Conservation (phyloP, 2,329 filamentous ascomycete genomes). For the Colletotrichum sp. region DNA sequence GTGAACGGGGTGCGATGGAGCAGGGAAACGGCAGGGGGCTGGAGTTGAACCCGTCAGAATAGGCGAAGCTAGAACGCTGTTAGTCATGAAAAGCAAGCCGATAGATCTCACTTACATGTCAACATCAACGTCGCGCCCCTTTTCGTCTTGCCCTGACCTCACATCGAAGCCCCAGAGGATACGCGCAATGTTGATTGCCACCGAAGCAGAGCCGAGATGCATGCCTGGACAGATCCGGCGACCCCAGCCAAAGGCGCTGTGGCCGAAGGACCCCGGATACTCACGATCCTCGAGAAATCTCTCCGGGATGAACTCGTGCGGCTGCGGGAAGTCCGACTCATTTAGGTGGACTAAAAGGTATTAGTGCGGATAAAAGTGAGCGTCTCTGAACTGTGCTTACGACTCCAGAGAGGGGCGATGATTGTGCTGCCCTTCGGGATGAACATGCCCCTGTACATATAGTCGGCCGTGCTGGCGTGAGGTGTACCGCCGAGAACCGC, state of each 20-base stretch:
- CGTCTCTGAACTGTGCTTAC: slow-evolving; percentile 31
- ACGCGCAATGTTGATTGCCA: slow-evolving; percentile 50
- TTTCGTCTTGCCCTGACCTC: slow-evolving; percentile 14
- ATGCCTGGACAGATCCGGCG: slow-evolving; percentile 48
- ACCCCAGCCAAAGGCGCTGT: slow-evolving; percentile 48
- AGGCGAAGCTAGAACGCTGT: slow-evolving; percentile 38
- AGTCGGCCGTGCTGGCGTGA: slow-evolving; percentile 49
- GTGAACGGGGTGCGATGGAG: slow-evolving; percentile 40
- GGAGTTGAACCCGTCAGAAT: slow-evolving; percentile 47
- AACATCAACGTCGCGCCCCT: slow-evolving; percentile 32
- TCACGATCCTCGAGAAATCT: slow-evolving; percentile 36
- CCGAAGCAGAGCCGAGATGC: slow-evolving; percentile 56
- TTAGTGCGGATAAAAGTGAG: neutral
- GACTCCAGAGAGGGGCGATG: slow-evolving; percentile 46
- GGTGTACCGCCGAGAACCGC: slow-evolving; percentile 46
- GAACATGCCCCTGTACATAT: slow-evolving; percentile 46
- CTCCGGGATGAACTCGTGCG: slow-evolving; percentile 41
- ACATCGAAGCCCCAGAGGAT: slow-evolving; percentile 60
- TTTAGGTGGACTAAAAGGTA: slow-evolving; percentile 39
- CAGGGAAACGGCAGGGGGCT: slow-evolving; percentile 45
- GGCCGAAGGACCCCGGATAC: slow-evolving; percentile 41
- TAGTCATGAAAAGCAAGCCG: neutral
- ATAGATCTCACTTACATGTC: slow-evolving; percentile 39
- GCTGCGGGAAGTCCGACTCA: slow-evolving; percentile 44
- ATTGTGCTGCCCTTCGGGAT: slow-evolving; percentile 36